Evolutionary conservation across 371 early-diverging fungal genomes (phyloP).

Genomic region (Mortierella sp.): DNA sequence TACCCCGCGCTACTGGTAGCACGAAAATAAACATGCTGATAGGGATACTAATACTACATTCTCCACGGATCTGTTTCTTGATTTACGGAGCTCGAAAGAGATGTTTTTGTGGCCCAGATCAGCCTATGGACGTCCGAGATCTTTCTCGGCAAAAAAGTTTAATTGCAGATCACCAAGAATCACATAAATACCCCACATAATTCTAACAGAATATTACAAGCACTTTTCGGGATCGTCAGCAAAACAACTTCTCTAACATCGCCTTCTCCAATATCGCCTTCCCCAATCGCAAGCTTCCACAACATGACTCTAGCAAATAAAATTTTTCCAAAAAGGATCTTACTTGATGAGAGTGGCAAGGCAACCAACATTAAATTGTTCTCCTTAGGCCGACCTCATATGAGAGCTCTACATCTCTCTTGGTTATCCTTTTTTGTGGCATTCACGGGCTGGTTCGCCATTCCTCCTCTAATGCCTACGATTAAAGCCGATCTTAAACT

Average conservation of each 20-base stretch:
- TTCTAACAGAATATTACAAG: neutral
- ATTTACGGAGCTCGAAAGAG: neutral
- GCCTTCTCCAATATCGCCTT: too few species aligned
- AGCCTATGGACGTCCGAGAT: neutral
- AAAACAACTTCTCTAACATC: too few species aligned
- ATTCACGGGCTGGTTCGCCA: slow-evolving; percentile 73
- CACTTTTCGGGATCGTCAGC: slow-evolving; percentile 5
- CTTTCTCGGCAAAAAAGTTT: neutral
- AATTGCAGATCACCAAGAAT: neutral
- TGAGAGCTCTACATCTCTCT: slow-evolving; percentile 62
- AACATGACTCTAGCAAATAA: slow-evolving; percentile 27
- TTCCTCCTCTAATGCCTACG: slow-evolving; percentile 63
- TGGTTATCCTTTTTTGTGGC: slow-evolving; percentile 63
- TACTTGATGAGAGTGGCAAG: slow-evolving; percentile 49
- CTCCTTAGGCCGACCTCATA: slow-evolving; percentile 57
- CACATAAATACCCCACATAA: slow-evolving; percentile 18
- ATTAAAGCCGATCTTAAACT: slow-evolving; percentile 58
- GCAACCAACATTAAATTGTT: slow-evolving; percentile 56
- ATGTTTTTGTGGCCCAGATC: too few species aligned
- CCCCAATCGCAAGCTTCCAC: slow-evolving; percentile 59
- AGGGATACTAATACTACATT: neutral
- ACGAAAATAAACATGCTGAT: slow-evolving; percentile 2
- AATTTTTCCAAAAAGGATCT: slow-evolving; percentile 44
- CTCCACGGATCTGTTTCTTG: slow-evolving; percentile 5
- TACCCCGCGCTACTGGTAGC: neutral